Base-by-base conservation (phyloP, 257 asterid genomes). In the Plantago major region DNA sequence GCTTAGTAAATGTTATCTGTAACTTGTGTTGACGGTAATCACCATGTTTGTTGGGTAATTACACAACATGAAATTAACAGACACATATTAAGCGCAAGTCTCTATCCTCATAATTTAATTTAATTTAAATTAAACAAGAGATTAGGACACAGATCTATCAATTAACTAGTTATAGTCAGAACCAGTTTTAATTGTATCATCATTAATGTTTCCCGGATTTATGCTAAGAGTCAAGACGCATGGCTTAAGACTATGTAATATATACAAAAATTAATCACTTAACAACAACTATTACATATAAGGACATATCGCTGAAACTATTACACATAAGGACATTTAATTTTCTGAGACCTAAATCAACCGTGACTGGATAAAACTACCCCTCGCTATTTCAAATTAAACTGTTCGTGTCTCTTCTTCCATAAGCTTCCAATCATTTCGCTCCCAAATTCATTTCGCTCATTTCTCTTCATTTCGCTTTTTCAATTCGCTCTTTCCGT, bases 11-110 rank as follows among this genome's bases (percentile, higher is more conserved):
- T 18, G 48, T 16, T 16, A 42, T 40, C 11, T 43, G 43, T 7
- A 3, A 19, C 16, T 22, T 60, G 13, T 44, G 55, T 28, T 57
- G 65, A 66, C 17, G 49, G 11, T 48, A 58, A 48, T 22, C 66
- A 43, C 66, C 17, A 13, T 67, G 61, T 4, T 5, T 50, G 66
- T 67, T 50, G 72, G 61, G 55, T 38, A n/a, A 50, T 67, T 51
- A 55, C 53, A 55, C 57, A 9, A 56, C 70, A 65, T 28, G 8
- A 33, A 1, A 7, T 33, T 33, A 53, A 5, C 18, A 64, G 53
- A 54, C 69, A 51, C 16, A 11, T 18, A 11, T 53, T 53, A 19
- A 26, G 40, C 58, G 33, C 42, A 26, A 53, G 58, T 53, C 58
- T 12, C 42, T 53, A 19, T 53, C 58, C 13, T 37, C 11, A 53